Base-by-base conservation (phyloP, 1,139 yeast genomes). In the Kurtzmaniella quercitrusa region DNA sequence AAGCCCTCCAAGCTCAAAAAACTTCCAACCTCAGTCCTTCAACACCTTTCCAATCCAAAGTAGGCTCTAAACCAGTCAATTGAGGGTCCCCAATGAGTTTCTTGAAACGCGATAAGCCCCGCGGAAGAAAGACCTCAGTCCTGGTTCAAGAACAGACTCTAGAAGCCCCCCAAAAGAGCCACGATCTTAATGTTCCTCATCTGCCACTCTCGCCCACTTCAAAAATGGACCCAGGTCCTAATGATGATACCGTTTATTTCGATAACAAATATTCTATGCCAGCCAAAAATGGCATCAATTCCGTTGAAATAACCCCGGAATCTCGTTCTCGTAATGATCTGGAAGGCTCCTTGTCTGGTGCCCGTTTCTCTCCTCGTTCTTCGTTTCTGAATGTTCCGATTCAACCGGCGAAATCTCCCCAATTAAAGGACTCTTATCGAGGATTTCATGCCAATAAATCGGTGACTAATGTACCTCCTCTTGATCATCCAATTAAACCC, bases 401-500 rank as follows among this genome's bases (percentile, higher is more conserved):
- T 48, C 10, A 33, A 37, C 33, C n/a, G 16, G 18, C 19, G 37
- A 18, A 19, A 23, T 31, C 36, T 9, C 33, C 42, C 6, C 39
- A 38, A 27, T 43, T 59, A 36, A 60, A 54, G 43, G 72, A 63
- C 31, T 55, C 66, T 41, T 77, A 77, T 51, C 66, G 63, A 44
- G 83, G 83, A 2, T 74, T 78, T 58, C 82, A 77, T 52, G 69
- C 68, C 37, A 63, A 65, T 37, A 66, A 63, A 29, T 58, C 58
- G 3, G 42, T 51, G 10, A 52, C 50, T 11, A 70, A 70, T 37
- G 57, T 73, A 1, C 82, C 83, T 1, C 81, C 82, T 1, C 63
- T 75, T 39, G 53, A 64, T 11, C 77, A 73, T 17, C 82, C 82
- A 2, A 70, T 77, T 15, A 75, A 70, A 50, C 81, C 82, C 0